phyloP scores from a whole-genome alignment of 495 filamentous ascomycete genomes.

The Xylaria grammica region DNA sequence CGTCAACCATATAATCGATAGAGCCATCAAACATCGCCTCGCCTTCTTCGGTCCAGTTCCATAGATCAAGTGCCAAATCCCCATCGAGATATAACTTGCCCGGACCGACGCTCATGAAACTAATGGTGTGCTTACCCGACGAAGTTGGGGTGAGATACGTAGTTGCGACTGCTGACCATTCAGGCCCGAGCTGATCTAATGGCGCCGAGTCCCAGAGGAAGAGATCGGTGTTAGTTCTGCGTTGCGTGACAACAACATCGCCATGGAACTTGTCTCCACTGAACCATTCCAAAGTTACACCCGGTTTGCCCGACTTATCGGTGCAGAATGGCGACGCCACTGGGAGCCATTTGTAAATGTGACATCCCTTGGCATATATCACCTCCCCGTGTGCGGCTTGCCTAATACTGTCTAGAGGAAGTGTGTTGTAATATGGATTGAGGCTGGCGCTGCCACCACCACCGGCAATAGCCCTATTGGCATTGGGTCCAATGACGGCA shows the following conservation, averaged over 20 bases:
- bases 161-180: conserved; percentile 66
- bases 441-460: conserved; percentile 83
- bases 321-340: conserved; percentile 64
- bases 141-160: conserved; percentile 57
- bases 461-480: conserved; percentile 74
- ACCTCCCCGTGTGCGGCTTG: conserved; percentile 53
- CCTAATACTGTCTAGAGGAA: conserved; percentile 62
- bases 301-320: conserved; percentile 58
- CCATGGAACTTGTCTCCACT: conserved; percentile 66
- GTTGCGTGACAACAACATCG: conserved; percentile 57
- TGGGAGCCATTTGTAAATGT: conserved; percentile 70
- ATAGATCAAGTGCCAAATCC: conserved; percentile 73
- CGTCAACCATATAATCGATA: conserved; percentile 57
- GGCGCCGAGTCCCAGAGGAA: conserved; percentile 73
- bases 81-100: conserved; percentile 72
- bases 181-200: conserved; percentile 58
- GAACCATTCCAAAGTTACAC: conserved; percentile 68
- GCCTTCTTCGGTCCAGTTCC: conserved; percentile 70
- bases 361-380: conserved; percentile 57
- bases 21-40: conserved; percentile 67
- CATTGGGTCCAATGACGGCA: conserved; percentile 84
- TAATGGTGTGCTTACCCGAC: conserved; percentile 72
- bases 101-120: conserved; percentile 76
- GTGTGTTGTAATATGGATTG: conserved; percentile 76
- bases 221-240: conserved; percentile 64